Conservation (phyloP, 805 yeast species). For the Deakozyma indianensis region DNA sequence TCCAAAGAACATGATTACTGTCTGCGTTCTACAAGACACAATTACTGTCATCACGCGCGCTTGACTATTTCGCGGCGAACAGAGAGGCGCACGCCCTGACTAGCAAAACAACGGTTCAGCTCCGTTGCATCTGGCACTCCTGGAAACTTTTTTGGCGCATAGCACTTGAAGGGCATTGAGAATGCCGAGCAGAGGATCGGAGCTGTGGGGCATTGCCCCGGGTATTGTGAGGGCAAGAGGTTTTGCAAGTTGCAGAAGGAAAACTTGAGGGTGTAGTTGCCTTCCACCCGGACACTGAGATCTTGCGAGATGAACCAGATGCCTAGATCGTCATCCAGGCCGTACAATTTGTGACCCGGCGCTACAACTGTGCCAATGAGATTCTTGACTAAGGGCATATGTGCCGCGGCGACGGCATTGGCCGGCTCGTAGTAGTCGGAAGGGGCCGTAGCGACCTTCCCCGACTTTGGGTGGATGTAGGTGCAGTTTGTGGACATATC, state of each 20-base stretch:
- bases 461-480: slow-evolving; percentile 8
- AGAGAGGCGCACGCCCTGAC: slow-evolving; percentile 30
- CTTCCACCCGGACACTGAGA: slow-evolving; percentile 29
- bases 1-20: too few species aligned
- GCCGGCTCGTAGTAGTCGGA: slow-evolving; percentile 3
- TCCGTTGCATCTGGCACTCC: slow-evolving; percentile 30
- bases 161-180: slow-evolving; percentile 25
- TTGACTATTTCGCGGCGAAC: slow-evolving; percentile 21
- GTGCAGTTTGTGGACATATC: slow-evolving; percentile 18
- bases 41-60: too few species aligned
- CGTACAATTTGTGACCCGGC: slow-evolving; percentile 25
- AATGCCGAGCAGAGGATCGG: slow-evolving; percentile 16
- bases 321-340: slow-evolving; percentile 22
- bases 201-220: slow-evolving; percentile 1
- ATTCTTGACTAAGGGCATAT: slow-evolving; percentile 21
- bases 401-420: slow-evolving; percentile 5
- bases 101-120: slow-evolving; percentile 27
- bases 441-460: slow-evolving; percentile 1
- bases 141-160: slow-evolving; percentile 30
- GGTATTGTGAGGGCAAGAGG: slow-evolving; percentile 7
- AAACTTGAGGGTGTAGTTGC: slow-evolving; percentile 26
- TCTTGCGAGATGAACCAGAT: slow-evolving; percentile 31
- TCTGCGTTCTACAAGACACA: too few species aligned
- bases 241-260: slow-evolving; percentile 21
- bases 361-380: slow-evolving; percentile 27